Evolutionary conservation across 164 flowering plant species (phyloP), one percentile per base, ranked within the genome.

Genomic region (Brasenia schreberi): DNA sequence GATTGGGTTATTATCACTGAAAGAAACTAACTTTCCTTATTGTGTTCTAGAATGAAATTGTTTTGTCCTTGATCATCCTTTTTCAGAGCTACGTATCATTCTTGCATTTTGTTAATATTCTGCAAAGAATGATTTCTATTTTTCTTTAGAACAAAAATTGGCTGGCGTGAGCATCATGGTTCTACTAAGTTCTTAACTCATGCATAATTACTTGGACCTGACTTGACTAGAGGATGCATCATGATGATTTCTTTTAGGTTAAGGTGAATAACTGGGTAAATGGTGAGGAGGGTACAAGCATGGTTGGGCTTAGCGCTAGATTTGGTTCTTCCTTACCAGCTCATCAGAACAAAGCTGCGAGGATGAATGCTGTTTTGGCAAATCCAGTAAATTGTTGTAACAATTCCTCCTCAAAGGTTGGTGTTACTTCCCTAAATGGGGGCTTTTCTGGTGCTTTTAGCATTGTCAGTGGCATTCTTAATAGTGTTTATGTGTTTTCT

Each of bases 191-290:
- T 49, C 16, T 49, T 9, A 49, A 49, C 56, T 49, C 56, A 49
- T 49, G 9, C 16, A 14, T 49, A 49, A 49, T 9, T 49, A 6
- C 56, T 49, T 14, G 10, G 12, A 49, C 16, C 12, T 49, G 4
- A 49, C 56, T 9, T 49, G 56, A 9, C 12, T 49, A 9, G 16
- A 9, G 56, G 12, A 9, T 49, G 56, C 56, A 49, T 49, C 16
- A 14, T 49, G 56, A 7, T 14, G 56, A 2, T 14, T n/a, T 18
- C 39, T 65, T 73, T 42, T 82, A 92, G 98, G 96, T 86, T 69
- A 86, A 82, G 81, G 86, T 92, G 66, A 77, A 78, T 75, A 86
- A 62, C 23, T 92, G 98, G 98, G 82, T 80, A 49, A 64, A 86
- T 73, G 90, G 86, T 45, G 64, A 5, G 18, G 77, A 85, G 77